Conservation (phyloP, 2,329 filamentous ascomycete genomes). For the Mycosphaerella arachidis region DNA sequence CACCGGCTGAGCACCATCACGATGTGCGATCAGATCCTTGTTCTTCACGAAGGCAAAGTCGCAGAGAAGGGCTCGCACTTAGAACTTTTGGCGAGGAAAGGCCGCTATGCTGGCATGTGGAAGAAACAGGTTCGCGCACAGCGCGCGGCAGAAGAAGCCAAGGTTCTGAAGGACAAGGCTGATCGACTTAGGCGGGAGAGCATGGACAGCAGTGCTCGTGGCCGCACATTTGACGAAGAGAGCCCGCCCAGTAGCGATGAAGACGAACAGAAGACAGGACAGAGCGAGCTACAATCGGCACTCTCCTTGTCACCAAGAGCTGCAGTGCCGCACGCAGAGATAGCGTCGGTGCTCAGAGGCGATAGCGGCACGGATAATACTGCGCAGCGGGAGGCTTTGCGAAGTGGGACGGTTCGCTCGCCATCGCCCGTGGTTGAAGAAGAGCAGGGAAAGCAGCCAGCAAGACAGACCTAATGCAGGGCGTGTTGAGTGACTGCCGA, state of each 20-base stretch:
- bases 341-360: constrained; percentile 18
- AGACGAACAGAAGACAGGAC: constrained; percentile 27
- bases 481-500: neutral
- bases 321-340: constrained; percentile 25
- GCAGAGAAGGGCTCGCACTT: constrained; percentile 50
- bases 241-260: constrained; percentile 33
- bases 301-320: constrained; percentile 25
- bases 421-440: constrained; percentile 29
- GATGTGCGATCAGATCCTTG: constrained; percentile 53
- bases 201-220: constrained; percentile 39
- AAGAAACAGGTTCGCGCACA: constrained; percentile 50
- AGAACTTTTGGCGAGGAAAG: constrained; percentile 45
- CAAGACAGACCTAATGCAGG: neutral
- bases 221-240: constrained; percentile 19
- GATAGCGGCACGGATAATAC: constrained; percentile 22
- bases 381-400: constrained; percentile 24
- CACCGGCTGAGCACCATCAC: constrained; percentile 58
- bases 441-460: constrained; percentile 3
- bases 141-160: constrained; percentile 47
- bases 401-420: constrained; percentile 28
- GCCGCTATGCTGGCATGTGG: constrained; percentile 49
- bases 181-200: constrained; percentile 46
- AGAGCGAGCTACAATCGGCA: constrained; percentile 23
- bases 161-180: constrained; percentile 47
- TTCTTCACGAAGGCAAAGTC: constrained; percentile 50